Percentiles rank a stretch among this genome's conserved stretches.
These are phyloP conservation scores for Marvania coccoides DNA, from an alignment of 139 green algal species.

Conservation along the genomic window DNA sequence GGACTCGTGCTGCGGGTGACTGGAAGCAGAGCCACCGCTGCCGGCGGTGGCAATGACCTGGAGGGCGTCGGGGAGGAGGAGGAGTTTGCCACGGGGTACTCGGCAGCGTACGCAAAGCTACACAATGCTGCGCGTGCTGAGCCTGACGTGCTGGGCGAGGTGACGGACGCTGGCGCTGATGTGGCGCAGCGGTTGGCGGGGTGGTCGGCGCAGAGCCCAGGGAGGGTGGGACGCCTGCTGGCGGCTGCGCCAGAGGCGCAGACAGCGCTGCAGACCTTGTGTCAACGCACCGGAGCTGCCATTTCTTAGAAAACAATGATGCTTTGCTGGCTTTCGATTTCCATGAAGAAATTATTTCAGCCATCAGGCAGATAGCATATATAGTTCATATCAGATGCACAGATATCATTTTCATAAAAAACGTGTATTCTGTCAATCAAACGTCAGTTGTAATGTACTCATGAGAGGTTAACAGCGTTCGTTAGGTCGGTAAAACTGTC, in stretches of 20 bases:
- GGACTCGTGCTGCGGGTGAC: conserved; percentile 47
- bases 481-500: no score
- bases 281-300: conserved; percentile 5
- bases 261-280: conserved; percentile 23
- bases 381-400: not conserved
- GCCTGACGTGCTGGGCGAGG: conserved; percentile 25
- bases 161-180: conserved; percentile 32
- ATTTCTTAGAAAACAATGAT: conserved; percentile 14
- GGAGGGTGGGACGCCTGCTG: conserved; percentile 17
- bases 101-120: conserved; percentile 68
- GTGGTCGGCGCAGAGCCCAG: conserved; percentile 11
- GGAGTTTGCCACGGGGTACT: conserved; percentile 49
- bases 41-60: conserved; percentile 1
- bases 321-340: not conserved
- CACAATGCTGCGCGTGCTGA: conserved; percentile 55
- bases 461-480: no score
- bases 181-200: conserved; percentile 33
- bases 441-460: no score
- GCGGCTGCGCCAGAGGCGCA: conserved; percentile 19
- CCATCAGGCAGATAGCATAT: not conserved
- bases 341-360: not conserved
- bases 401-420: not conserved
- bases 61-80: conserved; percentile 18
- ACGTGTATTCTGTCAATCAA: no score
- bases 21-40: not conserved